phyloP scores from a whole-genome alignment of 768 basidiomycete genomes.

The Hortiboletus campestris region DNA sequence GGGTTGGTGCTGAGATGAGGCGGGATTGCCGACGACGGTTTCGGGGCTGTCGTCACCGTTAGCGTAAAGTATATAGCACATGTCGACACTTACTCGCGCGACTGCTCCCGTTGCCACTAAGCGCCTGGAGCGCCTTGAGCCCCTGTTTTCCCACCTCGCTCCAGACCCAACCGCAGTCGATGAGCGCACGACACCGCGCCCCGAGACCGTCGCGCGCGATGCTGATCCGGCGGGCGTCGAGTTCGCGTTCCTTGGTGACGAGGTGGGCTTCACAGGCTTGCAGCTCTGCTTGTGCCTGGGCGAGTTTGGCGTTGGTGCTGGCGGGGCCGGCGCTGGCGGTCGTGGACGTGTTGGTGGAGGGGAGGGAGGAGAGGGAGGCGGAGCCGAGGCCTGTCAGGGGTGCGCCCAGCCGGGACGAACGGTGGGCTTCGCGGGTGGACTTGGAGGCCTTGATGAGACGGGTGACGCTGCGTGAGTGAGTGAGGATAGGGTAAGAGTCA shows the following conservation, averaged over 20 bases:
- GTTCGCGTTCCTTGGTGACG: slow-evolving; percentile 63
- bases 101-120: not conserved
- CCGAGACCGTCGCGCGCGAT: slow-evolving; percentile 63
- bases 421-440: slow-evolving; percentile 38
- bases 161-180: slow-evolving; percentile 70
- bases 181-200: slow-evolving; percentile 59
- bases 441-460: slow-evolving; percentile 79
- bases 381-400: slow-evolving; percentile 33
- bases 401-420: slow-evolving; percentile 28
- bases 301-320: slow-evolving; percentile 45
- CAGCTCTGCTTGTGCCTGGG: slow-evolving; percentile 68
- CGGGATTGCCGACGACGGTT: not conserved
- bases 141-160: slow-evolving; percentile 64
- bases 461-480: slow-evolving; percentile 52
- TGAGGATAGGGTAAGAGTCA: not conserved
- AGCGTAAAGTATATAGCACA: not conserved
- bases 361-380: slow-evolving; percentile 43
- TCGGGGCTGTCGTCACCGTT: not conserved
- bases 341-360: slow-evolving; percentile 31
- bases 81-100: not conserved
- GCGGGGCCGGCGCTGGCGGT: slow-evolving; percentile 13
- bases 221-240: slow-evolving; percentile 50
- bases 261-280: slow-evolving; percentile 82
- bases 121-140: slow-evolving; percentile 32
- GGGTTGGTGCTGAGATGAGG: slow-evolving; percentile 9